Evolutionary conservation across 192 early-diverging fungal species (phyloP), one percentile per base, ranked within the genome.

Genomic region (Coemansia sp.): DNA sequence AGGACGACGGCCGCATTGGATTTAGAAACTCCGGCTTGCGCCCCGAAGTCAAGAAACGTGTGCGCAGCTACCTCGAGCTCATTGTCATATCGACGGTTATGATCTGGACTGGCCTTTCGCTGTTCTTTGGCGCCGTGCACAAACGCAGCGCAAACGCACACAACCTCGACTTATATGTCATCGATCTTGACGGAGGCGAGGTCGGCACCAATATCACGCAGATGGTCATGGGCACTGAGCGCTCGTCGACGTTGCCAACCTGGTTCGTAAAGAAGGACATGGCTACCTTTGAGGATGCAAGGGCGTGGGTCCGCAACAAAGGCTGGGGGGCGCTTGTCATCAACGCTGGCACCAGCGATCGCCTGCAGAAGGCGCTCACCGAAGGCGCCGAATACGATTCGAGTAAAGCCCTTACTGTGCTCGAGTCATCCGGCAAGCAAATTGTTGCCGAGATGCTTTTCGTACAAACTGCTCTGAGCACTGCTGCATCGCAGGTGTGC

Each of bases 291-390:
- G 67, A 69, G 10, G 31, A 58, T 29, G 71, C 60, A 26, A 51
- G 66, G 28, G 39, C 68, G 2, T 79, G 72, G 63, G 64, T 73
- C 10, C 61, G 63, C 16, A 31, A 63, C 45, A 39, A 63, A 23
- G 68, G 53, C 64, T 76, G 68, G 72, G 77, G 77, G n/a, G 77
- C 65, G 3, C 64, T 80, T 28, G 68, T 80, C 18, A 74, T 80
- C 52, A 80, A 80, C 53, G 29, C 49, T 2, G 69, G 69, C 26
- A 49, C 72, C 18, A 80, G 62, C 43, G 48, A 45, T 33, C 61
- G 63, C 16, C 62, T 74, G 29, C 34, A 68, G 18, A 45, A 40
- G 21, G 65, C 77, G 2, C 66, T 80, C 25, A 9, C 3, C 48
- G 37, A 45, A 12, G 72, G 69, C 20, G 33, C 61, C 9, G 62